Evolutionary conservation across 1,284 basidiomycete genomes (phyloP).

Genomic region (Anthracocystis walkeri): DNA sequence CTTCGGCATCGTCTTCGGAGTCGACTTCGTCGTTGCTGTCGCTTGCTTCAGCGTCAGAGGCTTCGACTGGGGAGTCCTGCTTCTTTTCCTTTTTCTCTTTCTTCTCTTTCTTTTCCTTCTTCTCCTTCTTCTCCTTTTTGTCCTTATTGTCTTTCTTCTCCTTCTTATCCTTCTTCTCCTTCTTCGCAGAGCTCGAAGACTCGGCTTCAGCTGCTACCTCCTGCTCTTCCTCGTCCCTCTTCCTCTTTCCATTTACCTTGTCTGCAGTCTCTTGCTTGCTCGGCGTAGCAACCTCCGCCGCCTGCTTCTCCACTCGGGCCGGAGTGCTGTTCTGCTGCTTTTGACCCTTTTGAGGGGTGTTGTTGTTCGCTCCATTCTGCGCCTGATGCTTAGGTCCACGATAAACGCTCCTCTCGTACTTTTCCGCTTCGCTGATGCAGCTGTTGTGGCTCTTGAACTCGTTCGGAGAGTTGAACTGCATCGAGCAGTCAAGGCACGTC

Average conservation of each 20-base stretch:
- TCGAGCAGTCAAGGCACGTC: slow-evolving; percentile 68
- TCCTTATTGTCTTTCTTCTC: slow-evolving; percentile 47
- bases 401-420: slow-evolving; percentile 65
- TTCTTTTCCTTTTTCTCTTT: slow-evolving; percentile 66
- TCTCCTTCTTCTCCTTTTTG: slow-evolving; percentile 68
- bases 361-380: slow-evolving; percentile 6
- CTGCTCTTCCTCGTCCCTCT: slow-evolving; percentile 26
- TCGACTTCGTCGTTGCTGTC: slow-evolving; percentile 5
- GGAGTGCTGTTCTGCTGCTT: slow-evolving; percentile 13
- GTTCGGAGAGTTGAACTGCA: slow-evolving; percentile 61
- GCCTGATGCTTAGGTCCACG: slow-evolving; percentile 41
- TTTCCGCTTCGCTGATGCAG: slow-evolving; percentile 69
- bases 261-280: slow-evolving; percentile 19
- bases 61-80: background rate
- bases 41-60: slow-evolving; percentile 1
- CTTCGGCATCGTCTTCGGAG: slow-evolving; percentile 16
- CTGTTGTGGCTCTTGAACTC: slow-evolving; percentile 67
- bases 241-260: slow-evolving; percentile 30
- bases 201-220: background rate
- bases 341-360: slow-evolving; percentile 20
- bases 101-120: slow-evolving; percentile 35
- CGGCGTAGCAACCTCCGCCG: slow-evolving; percentile 1
- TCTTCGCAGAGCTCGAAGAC: slow-evolving; percentile 6
- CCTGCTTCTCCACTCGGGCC: background rate
- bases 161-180: slow-evolving; percentile 27